Evolutionary conservation across 2,329 filamentous ascomycete genomes (phyloP), one percentile per base, ranked within the genome.

Genomic region (Diaporthe ilicicola): DNA sequence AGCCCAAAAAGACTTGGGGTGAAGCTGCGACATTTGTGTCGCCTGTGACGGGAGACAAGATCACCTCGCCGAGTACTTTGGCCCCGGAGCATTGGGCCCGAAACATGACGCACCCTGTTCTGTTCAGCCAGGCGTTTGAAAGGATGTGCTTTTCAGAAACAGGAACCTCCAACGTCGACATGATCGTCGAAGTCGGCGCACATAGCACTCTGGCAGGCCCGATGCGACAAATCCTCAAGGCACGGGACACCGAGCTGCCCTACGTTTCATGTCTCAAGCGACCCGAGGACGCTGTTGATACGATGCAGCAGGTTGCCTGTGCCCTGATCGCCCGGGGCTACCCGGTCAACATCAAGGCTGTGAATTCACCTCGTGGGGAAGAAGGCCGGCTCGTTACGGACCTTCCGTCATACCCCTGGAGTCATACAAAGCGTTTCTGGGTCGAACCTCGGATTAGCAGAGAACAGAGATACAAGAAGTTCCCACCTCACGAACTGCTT

Each of bases 401-500:
- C 34, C 51, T 73, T 1, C 72, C 72, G 1, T 6, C 42, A 10
- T 73, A 73, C 53, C 44, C 72, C 5, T 73, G 72, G 72, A 62
- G 70, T 22, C 61, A 73, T 29, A n/a, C 59, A n/a, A 44, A 5
- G 10, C 15, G 19, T 6, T 34, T 69, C 55, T 72, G 70, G 72
- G 17, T 7, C 15, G 72, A 73, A 48, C 22, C 72, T 17, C 59
- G 72, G 19, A 17, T 64, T 27, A 37, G 78, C 44, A 77, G 77
- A 12, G 78, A 79, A 0, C 78, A 78, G 29, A 77, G 82, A 9
- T 77, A 79, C 67, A 77, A 82, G 2, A 75, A 76, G 8, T 78
- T 79, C 46, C 74, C 78, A 0, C 78, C 81, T 6, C 81, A 83
- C 32, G 83, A 85, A 61, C 70, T 85, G 4, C 74, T 84, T 8